Conservation (phyloP, 2,329 filamentous ascomycete species). For the Tolypocladium inflatum region DNA sequence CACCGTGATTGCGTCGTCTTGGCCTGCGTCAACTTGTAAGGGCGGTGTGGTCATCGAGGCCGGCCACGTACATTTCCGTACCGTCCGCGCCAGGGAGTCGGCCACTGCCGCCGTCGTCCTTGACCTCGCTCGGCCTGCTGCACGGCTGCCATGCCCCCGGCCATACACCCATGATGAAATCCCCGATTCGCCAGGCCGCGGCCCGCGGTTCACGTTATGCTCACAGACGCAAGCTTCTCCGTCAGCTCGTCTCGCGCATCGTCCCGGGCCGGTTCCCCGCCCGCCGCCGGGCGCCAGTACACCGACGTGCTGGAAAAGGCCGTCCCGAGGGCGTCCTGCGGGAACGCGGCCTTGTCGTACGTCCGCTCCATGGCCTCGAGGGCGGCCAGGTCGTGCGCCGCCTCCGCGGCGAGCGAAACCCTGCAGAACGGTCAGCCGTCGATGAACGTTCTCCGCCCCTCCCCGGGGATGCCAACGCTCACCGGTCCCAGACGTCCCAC, state of each 20-base stretch:
- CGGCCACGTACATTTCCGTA: neutral
- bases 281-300: slow-evolving; percentile 6
- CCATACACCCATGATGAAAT: neutral
- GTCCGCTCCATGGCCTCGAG: slow-evolving; percentile 7
- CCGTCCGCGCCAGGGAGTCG: neutral
- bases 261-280: neutral
- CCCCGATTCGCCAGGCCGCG: neutral
- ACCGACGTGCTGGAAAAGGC: slow-evolving; percentile 12
- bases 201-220: neutral
- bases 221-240: neutral
- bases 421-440: neutral
- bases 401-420: neutral
- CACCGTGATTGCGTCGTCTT: neutral
- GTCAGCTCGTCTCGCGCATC: neutral
- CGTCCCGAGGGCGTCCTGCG: slow-evolving; percentile 4
- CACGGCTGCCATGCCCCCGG: neutral
- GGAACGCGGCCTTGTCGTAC: slow-evolving; percentile 9
- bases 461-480: slow-evolving; percentile 8
- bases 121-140: neutral
- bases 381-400: neutral
- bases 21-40: neutral
- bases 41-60: neutral
- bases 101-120: neutral
- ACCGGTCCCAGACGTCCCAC: slow-evolving; percentile 42
- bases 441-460: too few relatives aligned